phyloP scores from a whole-genome alignment of 768 basidiomycete genomes.

The Hygrophorus pudorinus region DNA sequence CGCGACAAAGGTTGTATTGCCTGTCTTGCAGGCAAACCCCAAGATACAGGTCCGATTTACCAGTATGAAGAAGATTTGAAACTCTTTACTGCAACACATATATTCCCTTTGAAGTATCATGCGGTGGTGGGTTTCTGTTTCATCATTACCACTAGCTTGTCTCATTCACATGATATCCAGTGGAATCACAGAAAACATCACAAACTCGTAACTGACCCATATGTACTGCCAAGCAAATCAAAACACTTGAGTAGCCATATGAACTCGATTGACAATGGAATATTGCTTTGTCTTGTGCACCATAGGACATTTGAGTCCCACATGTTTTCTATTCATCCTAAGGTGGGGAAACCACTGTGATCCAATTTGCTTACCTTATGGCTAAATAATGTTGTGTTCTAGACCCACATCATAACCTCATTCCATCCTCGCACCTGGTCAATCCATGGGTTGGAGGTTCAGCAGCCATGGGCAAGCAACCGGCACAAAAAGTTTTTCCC shows the following conservation, averaged over 20 bases:
- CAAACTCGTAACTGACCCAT: conserved; percentile 4
- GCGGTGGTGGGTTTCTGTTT: conserved; percentile 4
- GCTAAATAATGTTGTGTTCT: conserved; percentile 1
- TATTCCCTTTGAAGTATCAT: conserved; percentile 7
- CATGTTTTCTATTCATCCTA: conserved; percentile 7
- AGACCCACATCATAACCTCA: conserved; percentile 7
- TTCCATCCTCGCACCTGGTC: conserved; percentile 7
- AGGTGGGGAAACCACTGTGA: conserved; percentile 2
- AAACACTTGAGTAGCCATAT: conserved; percentile 4
- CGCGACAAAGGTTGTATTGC: conserved; percentile 8
- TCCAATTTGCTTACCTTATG: neutral
- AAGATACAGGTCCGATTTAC: conserved; percentile 5
- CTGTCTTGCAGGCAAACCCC: conserved; percentile 4
- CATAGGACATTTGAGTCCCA: neutral
- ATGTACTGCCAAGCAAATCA: conserved; percentile 2
- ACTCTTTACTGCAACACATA: conserved; percentile 4
- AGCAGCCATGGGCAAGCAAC: conserved; percentile 3
- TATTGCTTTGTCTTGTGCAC: conserved; percentile 1
- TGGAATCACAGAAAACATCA: conserved; percentile 4
- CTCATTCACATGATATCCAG: conserved; percentile 6
- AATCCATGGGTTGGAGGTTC: conserved; percentile 7
- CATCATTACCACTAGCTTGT: neutral
- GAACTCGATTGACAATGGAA: conserved; percentile 4
- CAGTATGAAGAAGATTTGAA: conserved; percentile 5
- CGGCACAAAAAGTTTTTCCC: conserved; percentile 1